Evolutionary conservation across 2,329 filamentous ascomycete species (phyloP), one percentile per base, ranked within the genome.

Genomic region (Sarocladium strictum): DNA sequence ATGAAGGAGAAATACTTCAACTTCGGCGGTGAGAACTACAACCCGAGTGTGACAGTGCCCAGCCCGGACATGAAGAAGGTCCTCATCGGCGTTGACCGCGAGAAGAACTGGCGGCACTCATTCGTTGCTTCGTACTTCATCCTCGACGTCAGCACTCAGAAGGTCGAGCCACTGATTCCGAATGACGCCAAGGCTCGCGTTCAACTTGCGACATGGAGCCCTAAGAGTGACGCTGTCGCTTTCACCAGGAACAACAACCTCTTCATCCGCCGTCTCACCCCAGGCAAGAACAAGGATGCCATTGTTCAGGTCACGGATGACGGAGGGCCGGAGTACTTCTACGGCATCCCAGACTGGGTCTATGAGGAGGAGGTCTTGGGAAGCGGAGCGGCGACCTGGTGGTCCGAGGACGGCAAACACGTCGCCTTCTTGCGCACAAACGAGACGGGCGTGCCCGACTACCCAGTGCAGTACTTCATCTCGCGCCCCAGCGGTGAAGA

Each of bases 311-410:
- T 99, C 62, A 97, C 94, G 1, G 83, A 77, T 54, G 93, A 99
- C 65, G 94, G 95, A 12, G 90, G 93, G 0, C 76, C 84, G 0
- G 85, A 97, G 62, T 83, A 94, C 57, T 99, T 99, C 70, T 97
- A 99, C 63, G 94, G 94, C 17, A 84, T 97, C 19, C 94, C 94
- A 0, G 95, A 99, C 68, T 99, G 94, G 94, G 94, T 97, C 0
- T 96, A 96, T 64, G 90, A 95, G 65, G 77, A 80, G 61, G 73
- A 76, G 55, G 73, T 76, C 2, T 89, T 97, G 58, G 70, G 76
- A 14, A 86, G 82, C 1, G 88, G 89, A 61, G 90, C 83, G 58
- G 93, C 89, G 4, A 95, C 92, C 1, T 99, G 95, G 94, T 99
- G 92, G 92, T 93, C 90, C 32, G 80, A 86, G 33, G 90, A 95